These are phyloP conservation scores for Collariella sp. DNA, from an alignment of 495 filamentous ascomycete species.

Conservation along the genomic window DNA sequence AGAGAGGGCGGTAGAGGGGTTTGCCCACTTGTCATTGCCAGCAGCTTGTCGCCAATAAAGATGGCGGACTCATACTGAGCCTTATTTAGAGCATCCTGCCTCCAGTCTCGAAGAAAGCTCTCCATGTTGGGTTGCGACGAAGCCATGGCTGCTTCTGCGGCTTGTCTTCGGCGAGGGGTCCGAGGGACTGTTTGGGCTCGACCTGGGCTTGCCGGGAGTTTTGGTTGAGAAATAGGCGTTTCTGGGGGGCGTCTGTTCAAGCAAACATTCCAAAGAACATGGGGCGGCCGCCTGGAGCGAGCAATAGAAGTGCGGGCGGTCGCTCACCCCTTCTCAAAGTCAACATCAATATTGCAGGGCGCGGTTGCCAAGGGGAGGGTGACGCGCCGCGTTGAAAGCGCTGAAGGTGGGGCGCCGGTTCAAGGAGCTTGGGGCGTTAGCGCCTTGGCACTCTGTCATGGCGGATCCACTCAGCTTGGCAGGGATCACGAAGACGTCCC, in stretches of 20 bases:
- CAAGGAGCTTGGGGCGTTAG: background rate
- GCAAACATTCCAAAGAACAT: background rate
- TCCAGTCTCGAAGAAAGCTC: slow-evolving; percentile 82
- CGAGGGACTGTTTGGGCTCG: background rate
- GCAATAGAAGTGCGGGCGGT: background rate
- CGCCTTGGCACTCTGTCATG: background rate
- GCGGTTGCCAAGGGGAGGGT: background rate
- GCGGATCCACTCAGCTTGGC: background rate
- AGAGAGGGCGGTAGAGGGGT: background rate
- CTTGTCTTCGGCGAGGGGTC: background rate
- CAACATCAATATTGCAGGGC: background rate
- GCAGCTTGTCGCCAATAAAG: slow-evolving; percentile 92
- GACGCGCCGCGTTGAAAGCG: background rate
- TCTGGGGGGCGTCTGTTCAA: no score
- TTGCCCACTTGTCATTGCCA: slow-evolving; percentile 76
- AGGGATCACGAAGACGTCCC: background rate
- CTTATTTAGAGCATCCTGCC: slow-evolving; percentile 85
- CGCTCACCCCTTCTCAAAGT: background rate
- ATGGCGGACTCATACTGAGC: slow-evolving; percentile 93
- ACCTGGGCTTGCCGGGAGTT: no score
- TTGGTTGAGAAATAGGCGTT: no score
- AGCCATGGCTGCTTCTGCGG: slow-evolving; percentile 7
- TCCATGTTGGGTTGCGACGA: slow-evolving; percentile 55
- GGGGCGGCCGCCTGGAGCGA: background rate
- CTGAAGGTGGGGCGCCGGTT: slow-evolving; percentile 3